phyloP scores from a whole-genome alignment of 805 yeast species.

The Vanderwaltozyma yarrowii region DNA sequence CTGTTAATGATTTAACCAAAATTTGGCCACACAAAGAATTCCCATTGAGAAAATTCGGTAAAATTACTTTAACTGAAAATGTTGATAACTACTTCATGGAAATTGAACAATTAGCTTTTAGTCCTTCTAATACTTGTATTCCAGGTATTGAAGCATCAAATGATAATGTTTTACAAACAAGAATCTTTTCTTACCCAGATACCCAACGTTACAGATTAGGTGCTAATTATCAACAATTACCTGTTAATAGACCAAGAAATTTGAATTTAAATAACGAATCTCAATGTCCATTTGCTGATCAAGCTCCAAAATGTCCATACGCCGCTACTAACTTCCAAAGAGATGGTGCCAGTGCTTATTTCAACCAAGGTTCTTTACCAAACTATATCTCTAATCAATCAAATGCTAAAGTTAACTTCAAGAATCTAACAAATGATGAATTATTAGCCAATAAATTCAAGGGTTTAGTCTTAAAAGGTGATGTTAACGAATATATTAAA shows the following conservation, averaged over 20 bases:
- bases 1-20: constrained; percentile 81
- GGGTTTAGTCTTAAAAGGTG: constrained; percentile 27
- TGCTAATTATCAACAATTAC: constrained; percentile 53
- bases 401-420: constrained; percentile 16
- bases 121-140: constrained; percentile 57
- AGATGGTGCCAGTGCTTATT: constrained; percentile 49
- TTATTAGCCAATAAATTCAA: constrained; percentile 21
- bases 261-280: neutral
- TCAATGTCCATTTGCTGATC: constrained; percentile 1
- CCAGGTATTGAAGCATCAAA: constrained; percentile 70
- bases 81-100: constrained; percentile 42
- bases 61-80: constrained; percentile 43
- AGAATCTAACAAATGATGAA: constrained; percentile 7
- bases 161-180: constrained; percentile 68
- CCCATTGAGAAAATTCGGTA: constrained; percentile 75
- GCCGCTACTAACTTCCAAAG: constrained; percentile 40
- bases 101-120: constrained; percentile 52
- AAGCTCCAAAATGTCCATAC: constrained; percentile 15
- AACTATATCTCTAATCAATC: constrained; percentile 39
- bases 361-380: constrained; percentile 41
- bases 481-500: constrained; percentile 18
- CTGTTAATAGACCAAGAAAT: constrained; percentile 41
- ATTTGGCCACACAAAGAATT: constrained; percentile 79
- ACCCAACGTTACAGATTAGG: constrained; percentile 74
- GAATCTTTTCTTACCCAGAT: constrained; percentile 67